These are phyloP conservation scores for Malus hybrid DNA, from an alignment of 331 rosid genomes.

Conservation along the genomic window DNA sequence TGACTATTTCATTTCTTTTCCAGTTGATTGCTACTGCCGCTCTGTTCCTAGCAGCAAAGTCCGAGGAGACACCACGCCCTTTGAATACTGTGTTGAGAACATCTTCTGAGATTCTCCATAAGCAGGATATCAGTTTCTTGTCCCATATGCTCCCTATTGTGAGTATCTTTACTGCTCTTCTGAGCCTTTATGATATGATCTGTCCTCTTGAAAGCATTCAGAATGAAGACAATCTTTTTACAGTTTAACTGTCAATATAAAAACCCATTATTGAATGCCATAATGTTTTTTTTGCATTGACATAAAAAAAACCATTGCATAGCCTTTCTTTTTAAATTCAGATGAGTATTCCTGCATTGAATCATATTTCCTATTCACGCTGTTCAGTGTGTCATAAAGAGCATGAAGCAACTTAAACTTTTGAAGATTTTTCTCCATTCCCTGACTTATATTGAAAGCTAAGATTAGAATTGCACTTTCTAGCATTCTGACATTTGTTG, in stretches of 20 bases:
- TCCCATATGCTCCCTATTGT: constrained; percentile 82
- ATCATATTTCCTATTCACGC: not conserved
- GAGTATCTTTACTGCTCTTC: constrained; percentile 31
- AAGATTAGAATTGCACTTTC: too few relatives aligned
- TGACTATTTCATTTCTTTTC: constrained; percentile 15
- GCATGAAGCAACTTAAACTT: not conserved
- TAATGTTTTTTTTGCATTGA: not conserved
- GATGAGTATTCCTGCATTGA: not conserved
- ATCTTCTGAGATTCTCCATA: constrained; percentile 73
- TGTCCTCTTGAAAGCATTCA: not conserved
- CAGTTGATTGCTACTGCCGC: constrained; percentile 96
- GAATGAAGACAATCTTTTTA: not conserved
- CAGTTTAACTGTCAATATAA: not conserved
- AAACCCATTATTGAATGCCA: not conserved
- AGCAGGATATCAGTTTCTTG: constrained; percentile 60
- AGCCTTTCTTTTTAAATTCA: not conserved
- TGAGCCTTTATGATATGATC: not conserved
- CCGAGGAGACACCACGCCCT: constrained; percentile 90
- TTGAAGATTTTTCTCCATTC: not conserved
- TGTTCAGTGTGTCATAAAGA: not conserved
- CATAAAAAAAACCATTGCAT: not conserved
- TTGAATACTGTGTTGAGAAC: constrained; percentile 63
- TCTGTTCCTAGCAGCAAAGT: constrained; percentile 88
- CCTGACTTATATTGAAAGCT: not conserved
- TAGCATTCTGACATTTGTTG: constrained; percentile 29